phyloP scores from a whole-genome alignment of 169 alveolate species.

The Cryptosporidium tyzzeri region DNA sequence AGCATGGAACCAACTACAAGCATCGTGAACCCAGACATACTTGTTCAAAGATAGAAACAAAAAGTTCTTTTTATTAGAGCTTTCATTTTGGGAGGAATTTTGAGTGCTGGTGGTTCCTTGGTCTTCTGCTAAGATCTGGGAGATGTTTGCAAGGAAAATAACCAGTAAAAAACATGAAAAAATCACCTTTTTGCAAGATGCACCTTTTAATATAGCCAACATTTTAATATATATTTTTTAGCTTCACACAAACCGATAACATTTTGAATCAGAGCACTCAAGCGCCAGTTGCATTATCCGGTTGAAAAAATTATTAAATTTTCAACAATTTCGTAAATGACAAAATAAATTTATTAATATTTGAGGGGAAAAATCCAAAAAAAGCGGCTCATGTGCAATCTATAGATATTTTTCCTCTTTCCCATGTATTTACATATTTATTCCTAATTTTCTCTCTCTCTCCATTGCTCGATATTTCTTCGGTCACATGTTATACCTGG shows the following conservation, averaged over 20 bases:
- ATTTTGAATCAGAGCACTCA: slow-evolving; percentile 27
- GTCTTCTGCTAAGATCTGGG: slow-evolving; percentile 24
- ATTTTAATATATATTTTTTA: neutral
- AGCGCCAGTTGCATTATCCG: slow-evolving; percentile 74
- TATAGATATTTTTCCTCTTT: neutral
- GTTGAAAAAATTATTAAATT: slow-evolving; percentile 1
- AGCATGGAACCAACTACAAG: slow-evolving; percentile 75
- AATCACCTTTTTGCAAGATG: slow-evolving; percentile 18
- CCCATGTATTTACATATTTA: neutral
- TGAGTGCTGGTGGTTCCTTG: slow-evolving; percentile 21
- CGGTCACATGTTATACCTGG: neutral
- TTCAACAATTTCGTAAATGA: neutral
- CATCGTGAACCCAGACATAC: slow-evolving; percentile 71
- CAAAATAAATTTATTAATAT: neutral
- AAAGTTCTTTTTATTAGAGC: slow-evolving; percentile 5
- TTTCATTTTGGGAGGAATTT: slow-evolving; percentile 7
- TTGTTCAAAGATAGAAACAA: slow-evolving; percentile 52
- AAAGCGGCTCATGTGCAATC: neutral
- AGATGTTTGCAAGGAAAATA: slow-evolving; percentile 27
- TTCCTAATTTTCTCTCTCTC: neutral
- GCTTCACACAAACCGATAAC: slow-evolving; percentile 74
- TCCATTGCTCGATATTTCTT: neutral
- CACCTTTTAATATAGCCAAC: slow-evolving; percentile 14
- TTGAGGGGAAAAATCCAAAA: neutral
- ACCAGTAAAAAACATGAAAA: slow-evolving; percentile 35